phyloP scores from a whole-genome alignment of 306 rosid species.

The Prunus mongolica region DNA sequence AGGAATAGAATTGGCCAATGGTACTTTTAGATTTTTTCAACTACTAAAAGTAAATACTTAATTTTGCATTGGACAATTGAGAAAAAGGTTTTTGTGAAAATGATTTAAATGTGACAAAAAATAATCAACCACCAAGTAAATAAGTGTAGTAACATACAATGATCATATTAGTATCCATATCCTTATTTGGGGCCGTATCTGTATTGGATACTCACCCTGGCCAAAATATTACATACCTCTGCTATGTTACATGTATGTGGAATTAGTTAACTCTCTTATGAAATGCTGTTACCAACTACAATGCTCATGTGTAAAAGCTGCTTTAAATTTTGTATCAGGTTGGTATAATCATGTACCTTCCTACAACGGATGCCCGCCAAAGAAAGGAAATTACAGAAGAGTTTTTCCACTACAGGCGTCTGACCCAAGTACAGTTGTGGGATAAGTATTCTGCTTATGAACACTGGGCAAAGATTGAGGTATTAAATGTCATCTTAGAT shows the following conservation, averaged over 20 bases:
- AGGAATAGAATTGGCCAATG: too few species aligned
- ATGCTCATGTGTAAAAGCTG: neutral
- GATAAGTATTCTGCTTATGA: constrained; percentile 76
- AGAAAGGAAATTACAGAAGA: constrained; percentile 91
- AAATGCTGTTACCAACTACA: neutral
- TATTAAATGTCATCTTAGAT: constrained; percentile 17
- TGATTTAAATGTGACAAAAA: too few species aligned
- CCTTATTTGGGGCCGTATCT: too few species aligned
- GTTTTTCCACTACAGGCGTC: constrained; percentile 80
- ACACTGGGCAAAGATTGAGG: constrained; percentile 99
- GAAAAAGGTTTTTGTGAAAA: too few species aligned
- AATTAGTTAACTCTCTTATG: neutral
- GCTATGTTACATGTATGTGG: neutral
- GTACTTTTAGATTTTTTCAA: too few species aligned
- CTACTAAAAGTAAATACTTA: too few species aligned
- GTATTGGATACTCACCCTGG: too few species aligned
- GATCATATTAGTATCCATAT: too few species aligned
- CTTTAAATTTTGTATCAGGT: constrained; percentile 55
- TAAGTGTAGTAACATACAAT: too few species aligned
- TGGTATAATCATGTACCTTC: constrained; percentile 98
- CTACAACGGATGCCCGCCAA: constrained; percentile 79
- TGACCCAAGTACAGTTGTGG: constrained; percentile 65
- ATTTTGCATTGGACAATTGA: too few species aligned
- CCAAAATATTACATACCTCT: too few species aligned
- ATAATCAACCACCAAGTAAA: too few species aligned